Conservation (phyloP, 148 eudicot genomes). For the Tetragonia tetragonoides region DNA sequence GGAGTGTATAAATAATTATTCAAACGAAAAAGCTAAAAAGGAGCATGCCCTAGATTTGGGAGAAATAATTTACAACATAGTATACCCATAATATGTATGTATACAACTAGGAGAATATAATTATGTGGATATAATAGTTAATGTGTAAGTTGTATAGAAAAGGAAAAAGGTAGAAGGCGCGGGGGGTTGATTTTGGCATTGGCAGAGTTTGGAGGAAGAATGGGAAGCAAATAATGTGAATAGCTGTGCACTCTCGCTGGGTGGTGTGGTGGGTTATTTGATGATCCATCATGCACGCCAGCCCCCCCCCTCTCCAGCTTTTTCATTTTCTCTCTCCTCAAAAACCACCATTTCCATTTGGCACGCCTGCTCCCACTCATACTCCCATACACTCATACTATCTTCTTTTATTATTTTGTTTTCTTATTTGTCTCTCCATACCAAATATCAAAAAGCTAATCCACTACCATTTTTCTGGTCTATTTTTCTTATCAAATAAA, state of each 20-base stretch:
- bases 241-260: slow-evolving; percentile 6
- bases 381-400: slow-evolving; percentile 9
- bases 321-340: slow-evolving; percentile 25
- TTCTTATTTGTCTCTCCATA: slow-evolving; percentile 26
- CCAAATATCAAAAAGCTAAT: slow-evolving; percentile 37
- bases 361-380: slow-evolving; percentile 39
- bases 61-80: background rate
- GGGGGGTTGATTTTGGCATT: background rate
- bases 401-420: slow-evolving; percentile 28
- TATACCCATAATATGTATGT: too few relatives aligned
- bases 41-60: slow-evolving; percentile 24
- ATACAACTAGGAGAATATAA: background rate
- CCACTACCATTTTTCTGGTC: slow-evolving; percentile 27
- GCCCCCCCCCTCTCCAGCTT: slow-evolving; percentile 52
- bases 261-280: slow-evolving; percentile 40
- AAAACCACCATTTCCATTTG: slow-evolving; percentile 25
- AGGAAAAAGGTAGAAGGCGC: background rate
- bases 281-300: slow-evolving; percentile 47
- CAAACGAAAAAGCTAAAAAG: background rate
- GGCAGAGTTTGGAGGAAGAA: slow-evolving; percentile 35
- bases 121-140: background rate
- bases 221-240: slow-evolving; percentile 52
- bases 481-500: background rate
- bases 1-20: slow-evolving; percentile 1
- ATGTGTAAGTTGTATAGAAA: background rate